Percentiles rank a stretch among this genome's conserved stretches.
Evolutionary conservation across 805 yeast species (phyloP).

Genomic region (Starmerella etchellsii): DNA sequence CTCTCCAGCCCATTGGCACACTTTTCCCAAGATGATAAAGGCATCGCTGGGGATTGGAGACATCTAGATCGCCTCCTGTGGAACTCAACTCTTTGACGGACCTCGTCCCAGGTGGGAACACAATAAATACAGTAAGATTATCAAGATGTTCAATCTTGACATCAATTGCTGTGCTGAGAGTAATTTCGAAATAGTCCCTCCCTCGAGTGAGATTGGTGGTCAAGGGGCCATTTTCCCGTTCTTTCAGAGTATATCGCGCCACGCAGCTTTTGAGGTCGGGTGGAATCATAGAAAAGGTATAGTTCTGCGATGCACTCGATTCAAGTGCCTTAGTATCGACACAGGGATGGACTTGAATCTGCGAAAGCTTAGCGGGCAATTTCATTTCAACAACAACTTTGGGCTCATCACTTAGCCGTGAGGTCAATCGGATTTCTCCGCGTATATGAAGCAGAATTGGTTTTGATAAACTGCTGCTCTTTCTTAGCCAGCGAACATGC

Average conservation of each 20-base stretch:
- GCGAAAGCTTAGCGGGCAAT: slow-evolving; percentile 7
- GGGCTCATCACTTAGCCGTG: slow-evolving; percentile 70
- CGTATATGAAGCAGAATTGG: slow-evolving; percentile 30
- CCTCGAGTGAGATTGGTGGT: slow-evolving; percentile 38
- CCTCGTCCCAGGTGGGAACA: slow-evolving; percentile 22
- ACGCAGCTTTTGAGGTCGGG: slow-evolving; percentile 69
- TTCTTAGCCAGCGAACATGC: slow-evolving; percentile 38
- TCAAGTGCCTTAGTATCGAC: slow-evolving; percentile 33
- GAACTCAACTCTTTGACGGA: slow-evolving; percentile 43
- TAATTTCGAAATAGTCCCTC: slow-evolving; percentile 48
- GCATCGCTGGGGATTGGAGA: slow-evolving; percentile 44
- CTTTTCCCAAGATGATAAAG: slow-evolving; percentile 35
- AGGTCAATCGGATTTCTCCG: slow-evolving; percentile 52
- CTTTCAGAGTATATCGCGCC: slow-evolving; percentile 50
- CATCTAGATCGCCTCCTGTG: slow-evolving; percentile 62
- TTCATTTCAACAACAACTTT: slow-evolving; percentile 45
- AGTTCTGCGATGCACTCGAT: slow-evolving; percentile 21
- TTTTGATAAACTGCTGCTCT: slow-evolving; percentile 21
- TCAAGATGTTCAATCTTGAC: slow-evolving; percentile 38
- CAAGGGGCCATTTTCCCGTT: slow-evolving; percentile 38
- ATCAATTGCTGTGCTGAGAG: slow-evolving; percentile 36
- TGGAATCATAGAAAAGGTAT: slow-evolving; percentile 57
- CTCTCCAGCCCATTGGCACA: slow-evolving; percentile 50
- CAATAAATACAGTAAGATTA: slow-evolving; percentile 34
- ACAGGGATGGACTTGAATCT: slow-evolving; percentile 49